Conservation (phyloP, 163 green algal species). For the Trebouxia gelatinosa region DNA sequence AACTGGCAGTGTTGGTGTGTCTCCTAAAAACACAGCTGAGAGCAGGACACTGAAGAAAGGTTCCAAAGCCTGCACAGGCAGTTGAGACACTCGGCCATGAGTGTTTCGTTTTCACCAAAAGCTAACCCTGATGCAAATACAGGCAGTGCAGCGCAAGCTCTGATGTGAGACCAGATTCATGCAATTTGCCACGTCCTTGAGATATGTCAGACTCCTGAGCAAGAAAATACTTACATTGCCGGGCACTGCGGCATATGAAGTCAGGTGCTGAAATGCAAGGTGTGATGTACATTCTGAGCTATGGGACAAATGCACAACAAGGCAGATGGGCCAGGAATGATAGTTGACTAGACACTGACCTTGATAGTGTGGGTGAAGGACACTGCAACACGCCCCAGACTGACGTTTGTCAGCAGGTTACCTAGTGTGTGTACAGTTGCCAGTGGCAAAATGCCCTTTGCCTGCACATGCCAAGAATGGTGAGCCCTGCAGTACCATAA, state of each 20-base stretch:
- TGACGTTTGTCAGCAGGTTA: constrained; percentile 96
- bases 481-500: too few species aligned
- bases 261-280: neutral
- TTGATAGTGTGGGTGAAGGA: constrained; percentile 99
- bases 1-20: constrained; percentile 48
- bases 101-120: too few species aligned
- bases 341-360: constrained; percentile 28
- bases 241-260: neutral
- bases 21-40: constrained; percentile 75
- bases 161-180: too few species aligned
- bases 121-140: too few species aligned
- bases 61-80: constrained; percentile 78
- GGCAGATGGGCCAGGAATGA: neutral
- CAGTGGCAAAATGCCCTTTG: constrained; percentile 81
- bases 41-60: constrained; percentile 94
- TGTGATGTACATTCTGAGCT: neutral
- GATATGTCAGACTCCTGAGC: too few species aligned
- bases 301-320: neutral
- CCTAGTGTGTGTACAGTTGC: constrained; percentile 91
- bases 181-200: too few species aligned
- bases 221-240: too few species aligned
- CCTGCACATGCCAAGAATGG: too few species aligned
- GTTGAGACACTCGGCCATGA: neutral
- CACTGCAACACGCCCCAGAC: constrained; percentile 90
- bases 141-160: too few species aligned